Percentiles rank a stretch among this genome's conserved stretches.
These are phyloP conservation scores for Talaromyces albobiverticillius DNA, from an alignment of 2,329 filamentous ascomycete genomes.

Conservation along the genomic window DNA sequence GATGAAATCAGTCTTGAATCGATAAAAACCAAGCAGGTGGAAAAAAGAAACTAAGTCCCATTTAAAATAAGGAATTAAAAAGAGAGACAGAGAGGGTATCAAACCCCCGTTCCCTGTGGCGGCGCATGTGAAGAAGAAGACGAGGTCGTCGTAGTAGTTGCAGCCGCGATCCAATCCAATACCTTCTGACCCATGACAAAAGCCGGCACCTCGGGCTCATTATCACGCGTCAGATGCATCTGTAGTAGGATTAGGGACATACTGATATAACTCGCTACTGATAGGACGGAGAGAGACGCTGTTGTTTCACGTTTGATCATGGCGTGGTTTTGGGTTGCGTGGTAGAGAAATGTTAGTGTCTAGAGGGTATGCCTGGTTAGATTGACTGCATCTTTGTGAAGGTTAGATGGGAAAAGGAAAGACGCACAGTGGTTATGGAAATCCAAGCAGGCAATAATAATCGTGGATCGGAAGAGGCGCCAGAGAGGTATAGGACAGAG, in stretches of 20 bases:
- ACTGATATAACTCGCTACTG: constrained; percentile 71
- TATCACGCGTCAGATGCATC: constrained; percentile 60
- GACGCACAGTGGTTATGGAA: constrained; percentile 66
- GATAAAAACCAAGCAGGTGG: no score
- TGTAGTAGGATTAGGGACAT: constrained; percentile 68
- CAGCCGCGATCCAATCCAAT: constrained; percentile 31
- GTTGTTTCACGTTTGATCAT: constrained; percentile 77
- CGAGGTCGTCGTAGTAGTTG: constrained; percentile 14
- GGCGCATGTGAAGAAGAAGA: constrained; percentile 17
- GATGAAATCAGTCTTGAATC: not conserved
- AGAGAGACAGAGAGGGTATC: not conserved
- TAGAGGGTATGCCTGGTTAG: constrained; percentile 26
- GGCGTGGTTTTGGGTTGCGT: constrained; percentile 73
- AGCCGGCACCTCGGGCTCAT: constrained; percentile 60
- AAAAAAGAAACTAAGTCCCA: no score
- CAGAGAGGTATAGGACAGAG: constrained; percentile 67
- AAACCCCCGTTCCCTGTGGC: not conserved
- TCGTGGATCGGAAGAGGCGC: constrained; percentile 66
- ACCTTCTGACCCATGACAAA: constrained; percentile 48
- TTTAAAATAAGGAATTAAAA: no score
- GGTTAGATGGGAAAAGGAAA: not conserved
- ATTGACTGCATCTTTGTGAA: not conserved
- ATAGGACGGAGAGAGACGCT: constrained; percentile 74
- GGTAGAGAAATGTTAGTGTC: constrained; percentile 72
- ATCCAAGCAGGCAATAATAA: constrained; percentile 76